Evolutionary conservation across 1,284 basidiomycete genomes (phyloP).

Genomic region (Pseudozyma thailandica): DNA sequence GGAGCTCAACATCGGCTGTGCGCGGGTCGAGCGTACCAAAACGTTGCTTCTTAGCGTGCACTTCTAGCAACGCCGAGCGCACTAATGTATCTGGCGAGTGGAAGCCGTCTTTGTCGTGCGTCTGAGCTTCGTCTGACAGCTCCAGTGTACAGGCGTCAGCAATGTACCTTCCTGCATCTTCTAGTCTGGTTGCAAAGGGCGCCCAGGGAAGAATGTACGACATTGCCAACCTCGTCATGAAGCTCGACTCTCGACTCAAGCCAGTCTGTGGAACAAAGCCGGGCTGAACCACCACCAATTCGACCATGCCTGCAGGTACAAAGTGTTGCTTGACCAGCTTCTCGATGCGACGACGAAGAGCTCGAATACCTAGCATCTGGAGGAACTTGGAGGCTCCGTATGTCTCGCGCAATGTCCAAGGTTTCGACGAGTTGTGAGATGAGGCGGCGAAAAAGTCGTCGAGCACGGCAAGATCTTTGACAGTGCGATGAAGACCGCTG

Average conservation of each 20-base stretch:
- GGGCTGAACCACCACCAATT: slow-evolving; percentile 45
- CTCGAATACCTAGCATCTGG: slow-evolving; percentile 49
- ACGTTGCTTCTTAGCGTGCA: slow-evolving; percentile 24
- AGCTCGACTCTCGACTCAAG: slow-evolving; percentile 25
- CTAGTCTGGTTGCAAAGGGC: slow-evolving; percentile 32
- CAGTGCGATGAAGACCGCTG: slow-evolving; percentile 35
- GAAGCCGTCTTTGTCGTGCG: slow-evolving; percentile 18
- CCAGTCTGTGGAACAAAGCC: slow-evolving; percentile 47
- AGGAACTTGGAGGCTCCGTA: slow-evolving; percentile 51
- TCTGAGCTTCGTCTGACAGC: background rate
- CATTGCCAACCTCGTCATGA: slow-evolving; percentile 35
- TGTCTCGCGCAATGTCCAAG: slow-evolving; percentile 39
- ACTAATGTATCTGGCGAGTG: slow-evolving; percentile 9
- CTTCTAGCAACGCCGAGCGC: slow-evolving; percentile 30
- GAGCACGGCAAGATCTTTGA: slow-evolving; percentile 29
- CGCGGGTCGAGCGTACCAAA: slow-evolving; percentile 29
- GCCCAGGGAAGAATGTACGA: slow-evolving; percentile 38
- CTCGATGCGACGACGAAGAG: slow-evolving; percentile 34
- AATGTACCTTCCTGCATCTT: slow-evolving; percentile 41
- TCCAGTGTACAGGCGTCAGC: slow-evolving; percentile 34
- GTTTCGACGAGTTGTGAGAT: slow-evolving; percentile 6
- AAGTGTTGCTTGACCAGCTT: background rate
- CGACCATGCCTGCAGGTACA: slow-evolving; percentile 5
- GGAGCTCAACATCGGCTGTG: slow-evolving; percentile 31
- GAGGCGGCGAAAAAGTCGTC: slow-evolving; percentile 24